A percentile compares a stretch with the other conserved stretches of the same genome.
Conservation (phyloP, 2,329 filamentous ascomycete genomes). For the Mycocentrospora acerina region DNA sequence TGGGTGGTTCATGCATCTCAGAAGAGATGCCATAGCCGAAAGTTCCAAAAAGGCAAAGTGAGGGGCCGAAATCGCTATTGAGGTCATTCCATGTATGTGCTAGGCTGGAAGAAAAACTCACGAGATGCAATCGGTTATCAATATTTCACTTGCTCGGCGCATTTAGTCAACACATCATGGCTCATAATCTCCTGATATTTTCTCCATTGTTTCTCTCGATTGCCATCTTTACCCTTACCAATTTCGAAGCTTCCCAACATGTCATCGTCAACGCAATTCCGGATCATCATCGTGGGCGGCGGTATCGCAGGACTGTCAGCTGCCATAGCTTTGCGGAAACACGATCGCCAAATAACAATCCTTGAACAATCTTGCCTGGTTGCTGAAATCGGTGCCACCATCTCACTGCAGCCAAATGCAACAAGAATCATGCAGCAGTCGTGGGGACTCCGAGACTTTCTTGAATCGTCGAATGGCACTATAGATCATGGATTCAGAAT, state of each 20-base stretch:
- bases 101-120: no score
- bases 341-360: slow-evolving; percentile 35
- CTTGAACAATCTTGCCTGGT: slow-evolving; percentile 36
- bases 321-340: slow-evolving; percentile 41
- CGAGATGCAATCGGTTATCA: slow-evolving; percentile 1
- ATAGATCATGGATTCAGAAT: slow-evolving; percentile 43
- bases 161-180: background rate
- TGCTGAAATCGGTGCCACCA: slow-evolving; percentile 45
- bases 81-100: background rate
- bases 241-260: slow-evolving; percentile 7
- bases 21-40: no score
- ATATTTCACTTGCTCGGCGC: background rate
- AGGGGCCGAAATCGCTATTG: background rate
- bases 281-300: slow-evolving; percentile 35
- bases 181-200: background rate
- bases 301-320: slow-evolving; percentile 24
- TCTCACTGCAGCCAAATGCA: slow-evolving; percentile 48
- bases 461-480: slow-evolving; percentile 34
- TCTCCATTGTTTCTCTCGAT: background rate
- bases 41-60: no score
- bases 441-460: slow-evolving; percentile 33
- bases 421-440: slow-evolving; percentile 34
- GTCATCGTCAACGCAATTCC: slow-evolving; percentile 23
- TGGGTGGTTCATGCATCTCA: no score
- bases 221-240: slow-evolving; percentile 1